phyloP scores from a whole-genome alignment of 2,329 filamentous ascomycete species.

The Byssochlamys sp. region DNA sequence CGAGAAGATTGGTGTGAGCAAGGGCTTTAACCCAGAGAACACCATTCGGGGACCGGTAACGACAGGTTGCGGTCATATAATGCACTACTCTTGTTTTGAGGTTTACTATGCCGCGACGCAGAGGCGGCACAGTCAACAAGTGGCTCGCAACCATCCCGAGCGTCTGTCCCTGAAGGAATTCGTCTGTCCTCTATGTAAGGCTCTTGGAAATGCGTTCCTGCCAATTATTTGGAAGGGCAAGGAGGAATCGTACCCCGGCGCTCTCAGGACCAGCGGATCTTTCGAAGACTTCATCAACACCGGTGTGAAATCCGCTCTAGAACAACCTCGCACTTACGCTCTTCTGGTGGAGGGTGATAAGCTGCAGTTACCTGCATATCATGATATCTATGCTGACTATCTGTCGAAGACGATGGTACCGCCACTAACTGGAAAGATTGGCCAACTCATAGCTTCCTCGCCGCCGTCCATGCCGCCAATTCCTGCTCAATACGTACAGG shows the following conservation, averaged over 20 bases:
- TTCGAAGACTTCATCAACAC: constrained; percentile 63
- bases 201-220: constrained; percentile 84
- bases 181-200: constrained; percentile 92
- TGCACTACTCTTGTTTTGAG: constrained; percentile 95
- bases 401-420: constrained; percentile 42
- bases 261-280: constrained; percentile 49
- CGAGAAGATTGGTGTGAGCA: constrained; percentile 75
- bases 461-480: constrained; percentile 21
- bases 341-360: constrained; percentile 30
- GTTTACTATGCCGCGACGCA: constrained; percentile 76
- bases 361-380: constrained; percentile 27
- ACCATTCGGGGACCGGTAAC: constrained; percentile 68
- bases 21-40: constrained; percentile 67
- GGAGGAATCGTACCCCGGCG: constrained; percentile 69
- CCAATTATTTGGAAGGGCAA: constrained; percentile 93
- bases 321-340: constrained; percentile 41
- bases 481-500: constrained; percentile 18
- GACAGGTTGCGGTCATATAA: constrained; percentile 90
- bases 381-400: constrained; percentile 44
- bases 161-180: constrained; percentile 72
- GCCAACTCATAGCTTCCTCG: constrained; percentile 21
- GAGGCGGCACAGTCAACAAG: constrained; percentile 78
- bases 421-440: constrained; percentile 36
- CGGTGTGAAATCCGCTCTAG: constrained; percentile 43
- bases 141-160: constrained; percentile 88